These are phyloP conservation scores for Neopestalotiopsis sp. DNA, from an alignment of 2,329 filamentous ascomycete species.

Conservation along the genomic window DNA sequence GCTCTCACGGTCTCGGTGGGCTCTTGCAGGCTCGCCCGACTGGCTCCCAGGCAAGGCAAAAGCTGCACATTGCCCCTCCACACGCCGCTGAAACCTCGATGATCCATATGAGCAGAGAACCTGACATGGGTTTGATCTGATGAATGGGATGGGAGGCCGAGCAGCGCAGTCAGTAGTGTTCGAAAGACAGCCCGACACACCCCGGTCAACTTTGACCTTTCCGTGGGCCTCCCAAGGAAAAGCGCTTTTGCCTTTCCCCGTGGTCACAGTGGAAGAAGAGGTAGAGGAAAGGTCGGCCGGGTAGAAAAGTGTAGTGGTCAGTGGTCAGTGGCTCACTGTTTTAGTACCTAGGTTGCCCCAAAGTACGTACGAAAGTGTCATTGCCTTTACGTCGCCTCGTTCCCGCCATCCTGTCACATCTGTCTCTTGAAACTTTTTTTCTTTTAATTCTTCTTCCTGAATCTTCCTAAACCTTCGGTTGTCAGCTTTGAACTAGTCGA, in stretches of 20 bases:
- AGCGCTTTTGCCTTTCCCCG: too few species aligned
- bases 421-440: neutral
- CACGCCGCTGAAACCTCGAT: constrained; percentile 16
- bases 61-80: constrained; percentile 6
- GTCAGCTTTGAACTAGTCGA: neutral
- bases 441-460: neutral
- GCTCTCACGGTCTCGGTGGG: neutral
- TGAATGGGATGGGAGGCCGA: neutral
- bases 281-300: too few species aligned
- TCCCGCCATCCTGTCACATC: neutral
- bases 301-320: neutral
- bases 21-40: neutral
- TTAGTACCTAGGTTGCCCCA: neutral
- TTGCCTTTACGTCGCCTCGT: constrained; percentile 2
- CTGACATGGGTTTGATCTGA: neutral
- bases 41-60: neutral
- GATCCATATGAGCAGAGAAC: constrained; percentile 1
- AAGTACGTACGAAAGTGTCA: neutral
- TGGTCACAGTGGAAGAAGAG: too few species aligned
- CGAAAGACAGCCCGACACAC: too few species aligned
- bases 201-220: too few species aligned
- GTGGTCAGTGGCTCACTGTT: neutral
- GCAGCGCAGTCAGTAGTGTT: neutral
- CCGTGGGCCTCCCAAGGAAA: too few species aligned
- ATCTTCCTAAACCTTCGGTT: neutral